Base-by-base conservation (phyloP, 257 asterid species). In the Jasminum sambac region DNA sequence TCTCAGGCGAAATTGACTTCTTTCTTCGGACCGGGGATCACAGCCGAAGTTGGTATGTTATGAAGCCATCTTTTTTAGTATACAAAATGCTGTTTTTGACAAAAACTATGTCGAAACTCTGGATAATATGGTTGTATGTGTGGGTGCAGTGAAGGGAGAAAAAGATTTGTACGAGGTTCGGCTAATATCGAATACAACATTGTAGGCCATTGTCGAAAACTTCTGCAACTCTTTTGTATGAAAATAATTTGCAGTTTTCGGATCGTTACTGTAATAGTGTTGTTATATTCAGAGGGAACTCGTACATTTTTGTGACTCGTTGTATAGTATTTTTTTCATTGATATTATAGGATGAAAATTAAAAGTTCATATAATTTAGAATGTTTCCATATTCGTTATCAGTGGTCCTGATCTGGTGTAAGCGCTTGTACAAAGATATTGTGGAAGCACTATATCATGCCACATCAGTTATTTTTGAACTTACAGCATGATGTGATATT, bases 11-110 rank as follows among this genome's bases (percentile, higher is more conserved):
- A 95, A 71, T 89, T 95, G 67, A 77, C 98, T 34, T 91, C 99
- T 16, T 95, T 95, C 86, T 95, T 95, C 69, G 99, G 99, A 48
- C 98, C 99, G 1, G 98, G 99, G 68, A 80, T 95, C 81, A 83
- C 94, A 10, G 95, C 97, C 48, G 99, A 95, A 86, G 77, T 95
- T 19, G 88, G 98, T 91, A 81, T 83, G 87, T 71, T 26, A 65
- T 70, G 6, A 48, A 58, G 26, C 63, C 41, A 58, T 70, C 9
- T 8, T 2, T 62, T 44, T 6, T 26, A 5, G 8, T 24, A 37
- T 41, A n/a, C 57, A 48, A n/a, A n/a, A n/a, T n/a, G n/a, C 19
- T 23, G 17, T 25, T 55, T 23, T 40, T 25, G 7, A 37, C 52
- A 66, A 37, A 23, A 25, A 40, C 39, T n/a, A 61, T 43, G 10